phyloP scores from a whole-genome alignment of 495 filamentous ascomycete species.

The Talaromyces liani region DNA sequence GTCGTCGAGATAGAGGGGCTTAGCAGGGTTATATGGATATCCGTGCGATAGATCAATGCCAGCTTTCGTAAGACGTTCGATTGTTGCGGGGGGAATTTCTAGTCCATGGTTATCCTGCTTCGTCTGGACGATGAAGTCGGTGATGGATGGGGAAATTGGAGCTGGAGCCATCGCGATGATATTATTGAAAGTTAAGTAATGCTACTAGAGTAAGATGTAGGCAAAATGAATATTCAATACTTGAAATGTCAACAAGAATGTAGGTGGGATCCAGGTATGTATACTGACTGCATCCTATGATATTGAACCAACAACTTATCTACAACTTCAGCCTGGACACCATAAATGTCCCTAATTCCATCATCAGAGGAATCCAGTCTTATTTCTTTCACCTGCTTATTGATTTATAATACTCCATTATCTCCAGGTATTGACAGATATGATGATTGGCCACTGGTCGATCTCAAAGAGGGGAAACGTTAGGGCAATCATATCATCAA shows the following conservation, averaged over 20 bases:
- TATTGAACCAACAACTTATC: not conserved
- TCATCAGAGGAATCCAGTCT: not conserved
- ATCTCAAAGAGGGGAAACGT: slow-evolving; percentile 19
- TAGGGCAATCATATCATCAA: slow-evolving; percentile 35
- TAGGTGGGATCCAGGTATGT: not conserved
- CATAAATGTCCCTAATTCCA: not conserved
- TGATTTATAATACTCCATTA: not conserved
- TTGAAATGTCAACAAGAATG: not conserved
- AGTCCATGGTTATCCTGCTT: slow-evolving; percentile 48
- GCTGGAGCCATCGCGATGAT: slow-evolving; percentile 29
- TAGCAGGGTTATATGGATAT: slow-evolving; percentile 60
- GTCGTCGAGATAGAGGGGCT: slow-evolving; percentile 59
- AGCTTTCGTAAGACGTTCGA: slow-evolving; percentile 52
- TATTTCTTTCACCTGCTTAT: not conserved
- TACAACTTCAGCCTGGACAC: not conserved
- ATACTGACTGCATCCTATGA: not conserved
- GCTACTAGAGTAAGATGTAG: not conserved
- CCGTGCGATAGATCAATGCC: slow-evolving; percentile 57
- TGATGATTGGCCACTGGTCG: not conserved
- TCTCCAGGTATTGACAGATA: not conserved
- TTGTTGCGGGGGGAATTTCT: slow-evolving; percentile 44
- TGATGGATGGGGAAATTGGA: slow-evolving; percentile 52
- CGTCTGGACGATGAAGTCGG: slow-evolving; percentile 49
- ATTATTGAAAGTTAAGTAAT: not conserved
- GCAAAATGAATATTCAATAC: not conserved